These are phyloP conservation scores for Asclepias syriaca DNA, from an alignment of 257 asterid genomes.

Conservation along the genomic window DNA sequence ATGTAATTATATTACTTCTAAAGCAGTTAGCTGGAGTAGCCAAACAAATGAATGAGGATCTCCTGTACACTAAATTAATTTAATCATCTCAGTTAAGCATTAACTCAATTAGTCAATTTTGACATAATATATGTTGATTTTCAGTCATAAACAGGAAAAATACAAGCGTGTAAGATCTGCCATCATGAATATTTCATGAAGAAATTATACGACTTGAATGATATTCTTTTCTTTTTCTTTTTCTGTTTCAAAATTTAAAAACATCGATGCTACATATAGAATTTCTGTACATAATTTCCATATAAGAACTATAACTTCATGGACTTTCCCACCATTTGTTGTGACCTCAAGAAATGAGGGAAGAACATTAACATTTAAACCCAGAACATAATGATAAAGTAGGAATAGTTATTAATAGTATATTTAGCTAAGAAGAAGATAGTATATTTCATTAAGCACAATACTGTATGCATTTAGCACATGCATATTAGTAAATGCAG, in stretches of 20 bases:
- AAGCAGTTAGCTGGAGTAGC: not conserved
- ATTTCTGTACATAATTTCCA: not conserved
- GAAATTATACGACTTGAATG: not conserved
- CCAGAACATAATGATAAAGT: not conserved
- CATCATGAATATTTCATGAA: not conserved
- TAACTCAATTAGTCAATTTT: not conserved
- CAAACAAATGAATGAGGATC: not conserved
- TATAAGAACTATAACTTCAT: not conserved
- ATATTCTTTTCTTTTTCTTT: too few relatives aligned
- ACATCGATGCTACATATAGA: not conserved
- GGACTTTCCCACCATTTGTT: not conserved
- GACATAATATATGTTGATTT: too few relatives aligned
- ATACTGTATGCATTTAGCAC: not conserved
- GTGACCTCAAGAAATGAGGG: not conserved
- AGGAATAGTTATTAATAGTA: not conserved
- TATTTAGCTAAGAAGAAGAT: not conserved
- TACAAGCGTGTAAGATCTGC: not conserved
- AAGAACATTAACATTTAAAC: not conserved
- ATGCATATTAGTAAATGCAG: not conserved
- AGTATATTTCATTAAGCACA: not conserved
- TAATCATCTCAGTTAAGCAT: too few relatives aligned
- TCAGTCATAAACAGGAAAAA: not conserved
- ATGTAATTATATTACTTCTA: too few relatives aligned
- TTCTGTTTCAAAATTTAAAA: not conserved
- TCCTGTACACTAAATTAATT: not conserved